Percentiles rank a stretch among this genome's conserved stretches.
phyloP scores from a whole-genome alignment of 2,329 filamentous ascomycete genomes.

The Beauveria rudraprayagi region DNA sequence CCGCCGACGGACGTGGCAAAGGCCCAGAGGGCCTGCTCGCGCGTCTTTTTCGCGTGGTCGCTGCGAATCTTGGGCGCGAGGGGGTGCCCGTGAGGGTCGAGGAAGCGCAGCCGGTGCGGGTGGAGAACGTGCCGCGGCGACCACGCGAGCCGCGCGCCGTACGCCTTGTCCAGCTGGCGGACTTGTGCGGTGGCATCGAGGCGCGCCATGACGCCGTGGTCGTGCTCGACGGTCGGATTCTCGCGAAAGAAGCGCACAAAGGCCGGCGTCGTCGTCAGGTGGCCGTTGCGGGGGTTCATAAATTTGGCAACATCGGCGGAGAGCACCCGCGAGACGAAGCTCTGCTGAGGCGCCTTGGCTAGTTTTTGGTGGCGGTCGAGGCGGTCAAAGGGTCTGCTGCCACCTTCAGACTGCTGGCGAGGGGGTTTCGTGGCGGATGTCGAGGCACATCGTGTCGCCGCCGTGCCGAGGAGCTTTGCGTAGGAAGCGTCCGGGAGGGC shows the following conservation, averaged over 20 bases:
- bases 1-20: slow-evolving; percentile 15
- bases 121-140: slow-evolving; percentile 24
- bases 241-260: slow-evolving; percentile 11
- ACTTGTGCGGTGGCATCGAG: slow-evolving; percentile 8
- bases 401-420: background rate
- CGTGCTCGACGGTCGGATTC: slow-evolving; percentile 12
- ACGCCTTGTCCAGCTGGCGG: slow-evolving; percentile 13
- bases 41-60: slow-evolving; percentile 20
- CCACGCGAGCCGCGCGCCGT: slow-evolving; percentile 20
- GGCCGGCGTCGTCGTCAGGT: slow-evolving; percentile 14
- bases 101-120: slow-evolving; percentile 24
- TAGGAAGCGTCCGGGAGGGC: background rate
- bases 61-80: slow-evolving; percentile 19
- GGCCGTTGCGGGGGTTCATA: background rate
- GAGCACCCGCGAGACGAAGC: background rate
- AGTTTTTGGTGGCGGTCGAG: background rate
- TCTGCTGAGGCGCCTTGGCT: background rate
- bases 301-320: slow-evolving; percentile 4
- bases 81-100: slow-evolving; percentile 27
- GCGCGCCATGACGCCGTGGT: slow-evolving; percentile 3
- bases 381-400: background rate
- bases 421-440: background rate
- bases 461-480: background rate
- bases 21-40: slow-evolving; percentile 26
- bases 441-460: background rate